Evolutionary conservation across 1,139 yeast genomes (phyloP).

Genomic region (Kodamaea alishanica): DNA sequence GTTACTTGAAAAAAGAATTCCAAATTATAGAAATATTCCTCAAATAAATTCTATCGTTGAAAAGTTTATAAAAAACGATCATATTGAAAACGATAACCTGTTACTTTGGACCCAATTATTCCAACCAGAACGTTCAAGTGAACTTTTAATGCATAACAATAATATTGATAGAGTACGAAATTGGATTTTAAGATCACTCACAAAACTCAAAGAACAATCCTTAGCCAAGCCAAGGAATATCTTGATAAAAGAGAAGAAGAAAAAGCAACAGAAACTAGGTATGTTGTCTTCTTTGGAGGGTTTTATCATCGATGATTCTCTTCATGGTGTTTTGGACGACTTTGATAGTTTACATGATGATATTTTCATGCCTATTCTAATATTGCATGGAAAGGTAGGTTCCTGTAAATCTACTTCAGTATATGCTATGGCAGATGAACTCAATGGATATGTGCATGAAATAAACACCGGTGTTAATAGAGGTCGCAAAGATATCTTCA

Average conservation of each 20-base stretch:
- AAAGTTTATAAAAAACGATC: constrained; percentile 13
- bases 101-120: constrained; percentile 44
- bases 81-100: constrained; percentile 2
- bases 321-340: constrained; percentile 6
- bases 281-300: constrained; percentile 17
- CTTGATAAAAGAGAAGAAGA: constrained; percentile 17
- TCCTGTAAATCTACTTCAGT: constrained; percentile 78
- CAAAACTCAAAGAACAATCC: constrained; percentile 31
- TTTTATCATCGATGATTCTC: constrained; percentile 32
- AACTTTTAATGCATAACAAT: constrained; percentile 32
- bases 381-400: constrained; percentile 71
- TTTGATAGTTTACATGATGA: constrained; percentile 14
- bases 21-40: constrained; percentile 12
- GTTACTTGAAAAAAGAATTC: constrained; percentile 11
- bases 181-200: constrained; percentile 54
- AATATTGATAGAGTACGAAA: constrained; percentile 23
- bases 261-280: constrained; percentile 15
- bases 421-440: constrained; percentile 61
- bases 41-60: constrained; percentile 23
- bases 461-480: constrained; percentile 71
- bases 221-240: constrained; percentile 31
- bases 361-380: constrained; percentile 55
- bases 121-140: constrained; percentile 35
- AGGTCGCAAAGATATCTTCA: constrained; percentile 65
- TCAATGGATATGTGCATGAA: constrained; percentile 77